Base-by-base conservation (phyloP, 2,329 filamentous ascomycete species). In the Aspergillus hortae region DNA sequence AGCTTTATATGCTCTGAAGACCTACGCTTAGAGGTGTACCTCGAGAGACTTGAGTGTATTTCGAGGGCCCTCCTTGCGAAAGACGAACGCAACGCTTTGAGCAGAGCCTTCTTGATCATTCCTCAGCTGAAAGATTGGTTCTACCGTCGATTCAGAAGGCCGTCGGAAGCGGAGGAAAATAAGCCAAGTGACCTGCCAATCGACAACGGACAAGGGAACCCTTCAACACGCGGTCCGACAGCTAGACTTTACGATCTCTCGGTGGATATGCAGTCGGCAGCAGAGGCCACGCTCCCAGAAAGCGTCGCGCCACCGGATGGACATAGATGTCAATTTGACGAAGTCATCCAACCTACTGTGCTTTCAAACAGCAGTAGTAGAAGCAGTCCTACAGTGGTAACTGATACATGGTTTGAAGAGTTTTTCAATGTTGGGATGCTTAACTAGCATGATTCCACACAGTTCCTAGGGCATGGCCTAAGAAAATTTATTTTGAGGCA, bases 341-440 rank as follows among this genome's bases (percentile, higher is more conserved):
- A 43, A 10, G 21, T 23, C 21, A 27, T 44, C 21, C 11, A n/a
- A 2, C 23, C 10, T n/a, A n/a, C 10, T 12, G 11, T 4, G 21
- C 12, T 19, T 44, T 27, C 23, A 19, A 11, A 25, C 19, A 44
- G 17, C 42, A 15, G 32, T 19, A 19, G 19, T 19, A 46, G 10
- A 35, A 35, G 32, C 4, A 21, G 17, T 23, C 35, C 14, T 23
- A 6, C 23, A 14, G 15, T 14, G 11, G 27, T 4, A 15, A 17
- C 42, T 11, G 51, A 53, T 46, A 14, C 17, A n/a, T 53, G 51
- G 51, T 53, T 53, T 32, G 23, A 17, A 41, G 51, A 53, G 27
- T 53, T 53, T 33, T 48, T 53, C 46, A 49, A 53, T 23, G n/a
- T 30, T n/a, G 46, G 46, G 6, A 53, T 53, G 51, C 27, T 48